Evolutionary conservation across 768 basidiomycete species (phyloP).

Genomic region (Naganishia vaughanmartiniae): DNA sequence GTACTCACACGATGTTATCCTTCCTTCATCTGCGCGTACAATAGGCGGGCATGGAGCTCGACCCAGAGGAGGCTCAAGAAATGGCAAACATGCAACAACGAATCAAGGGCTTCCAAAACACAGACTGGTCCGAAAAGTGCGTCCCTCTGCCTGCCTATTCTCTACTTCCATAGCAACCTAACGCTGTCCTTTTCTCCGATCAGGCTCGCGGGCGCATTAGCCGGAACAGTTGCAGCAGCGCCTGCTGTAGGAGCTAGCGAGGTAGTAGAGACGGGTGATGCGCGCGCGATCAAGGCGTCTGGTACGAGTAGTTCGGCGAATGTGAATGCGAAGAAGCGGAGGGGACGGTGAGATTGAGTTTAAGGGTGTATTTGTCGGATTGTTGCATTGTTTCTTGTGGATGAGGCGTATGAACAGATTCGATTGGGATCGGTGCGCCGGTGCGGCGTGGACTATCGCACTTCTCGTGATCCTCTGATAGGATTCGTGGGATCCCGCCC

Average conservation of each 20-base stretch:
- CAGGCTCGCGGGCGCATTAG: constrained; percentile 6
- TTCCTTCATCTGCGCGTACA: neutral
- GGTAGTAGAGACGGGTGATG: neutral
- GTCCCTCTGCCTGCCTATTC: too few relatives aligned
- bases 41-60: constrained; percentile 42
- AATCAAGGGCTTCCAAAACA: constrained; percentile 40
- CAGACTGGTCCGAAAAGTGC: constrained; percentile 46
- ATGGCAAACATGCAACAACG: constrained; percentile 43
- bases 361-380: too few relatives aligned
- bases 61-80: constrained; percentile 48
- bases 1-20: neutral
- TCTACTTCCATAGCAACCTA: neutral
- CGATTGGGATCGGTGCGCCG: too few relatives aligned
- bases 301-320: neutral
- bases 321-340: constrained; percentile 1
- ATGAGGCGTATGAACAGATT: neutral
- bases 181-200: neutral
- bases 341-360: constrained; percentile 1
- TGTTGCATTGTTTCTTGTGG: neutral
- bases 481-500: too few relatives aligned
- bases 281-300: neutral
- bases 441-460: too few relatives aligned
- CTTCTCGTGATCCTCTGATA: too few relatives aligned
- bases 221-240: neutral
- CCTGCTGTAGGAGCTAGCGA: neutral